Percentiles rank a stretch among this genome's conserved stretches.
Conservation (phyloP, 208 protist genomes). For the Wallacemonas sp. region DNA sequence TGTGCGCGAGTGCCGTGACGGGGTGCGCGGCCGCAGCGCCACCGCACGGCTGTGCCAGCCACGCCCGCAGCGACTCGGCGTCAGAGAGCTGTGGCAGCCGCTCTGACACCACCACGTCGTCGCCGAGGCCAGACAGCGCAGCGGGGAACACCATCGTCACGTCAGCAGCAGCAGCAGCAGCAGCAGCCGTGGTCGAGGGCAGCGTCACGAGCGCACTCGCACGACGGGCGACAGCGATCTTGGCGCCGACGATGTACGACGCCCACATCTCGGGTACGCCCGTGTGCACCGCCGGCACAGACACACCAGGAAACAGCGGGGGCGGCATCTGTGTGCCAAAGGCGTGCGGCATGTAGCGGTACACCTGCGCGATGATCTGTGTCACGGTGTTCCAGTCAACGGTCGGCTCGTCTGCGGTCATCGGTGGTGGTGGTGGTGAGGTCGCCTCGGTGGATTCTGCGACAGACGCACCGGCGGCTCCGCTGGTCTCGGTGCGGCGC, state of each 20-base stretch:
- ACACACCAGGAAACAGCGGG: constrained; percentile 40
- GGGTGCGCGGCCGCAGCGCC: not conserved
- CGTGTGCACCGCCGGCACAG: constrained; percentile 19
- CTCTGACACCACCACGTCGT: constrained; percentile 4
- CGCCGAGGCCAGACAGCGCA: not conserved
- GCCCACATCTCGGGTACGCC: constrained; percentile 21
- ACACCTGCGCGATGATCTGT: constrained; percentile 78
- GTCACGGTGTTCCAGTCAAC: constrained; percentile 54
- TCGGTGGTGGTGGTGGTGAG: not conserved
- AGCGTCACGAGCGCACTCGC: constrained; percentile 35
- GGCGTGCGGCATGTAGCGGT: constrained; percentile 77
- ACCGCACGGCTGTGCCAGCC: constrained; percentile 2
- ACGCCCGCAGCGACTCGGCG: constrained; percentile 16
- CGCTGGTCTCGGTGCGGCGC: not conserved
- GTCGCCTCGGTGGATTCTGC: no score
- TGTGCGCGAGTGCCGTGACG: not conserved
- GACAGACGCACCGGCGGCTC: no score
- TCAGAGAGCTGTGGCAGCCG: constrained; percentile 1
- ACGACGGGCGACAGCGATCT: constrained; percentile 43
- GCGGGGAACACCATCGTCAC: not conserved
- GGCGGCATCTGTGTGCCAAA: constrained; percentile 86
- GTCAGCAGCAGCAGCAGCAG: not conserved
- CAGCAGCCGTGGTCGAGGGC: not conserved
- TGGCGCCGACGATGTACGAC: constrained; percentile 43
- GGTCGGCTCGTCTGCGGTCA: not conserved